phyloP scores from a whole-genome alignment of 352 stramenopile genomes.

The Globisporangium paddicum region DNA sequence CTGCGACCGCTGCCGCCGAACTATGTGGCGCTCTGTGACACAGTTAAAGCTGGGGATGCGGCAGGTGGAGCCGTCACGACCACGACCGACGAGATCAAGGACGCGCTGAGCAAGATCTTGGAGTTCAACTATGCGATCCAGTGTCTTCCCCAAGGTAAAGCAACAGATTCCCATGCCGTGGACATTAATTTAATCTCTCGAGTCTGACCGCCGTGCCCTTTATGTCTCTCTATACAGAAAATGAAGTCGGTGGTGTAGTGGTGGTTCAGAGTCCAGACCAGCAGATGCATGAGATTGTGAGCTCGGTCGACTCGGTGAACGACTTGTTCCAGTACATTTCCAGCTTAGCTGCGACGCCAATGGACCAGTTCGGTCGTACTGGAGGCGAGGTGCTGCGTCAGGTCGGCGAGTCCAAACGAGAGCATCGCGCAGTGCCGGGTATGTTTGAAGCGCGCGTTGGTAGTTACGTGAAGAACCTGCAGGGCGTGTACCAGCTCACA shows the following conservation, averaged over 20 bases:
- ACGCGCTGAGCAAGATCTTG: constrained; percentile 62
- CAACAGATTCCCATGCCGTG: not conserved
- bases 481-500: constrained; percentile 63
- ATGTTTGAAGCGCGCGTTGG: constrained; percentile 67
- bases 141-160: constrained; percentile 52
- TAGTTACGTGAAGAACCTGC: constrained; percentile 68
- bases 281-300: constrained; percentile 70
- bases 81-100: constrained; percentile 51
- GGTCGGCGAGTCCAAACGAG: constrained; percentile 14
- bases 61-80: constrained; percentile 18
- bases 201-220: not conserved
- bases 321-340: constrained; percentile 83
- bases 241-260: constrained; percentile 26
- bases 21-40: constrained; percentile 60
- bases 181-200: not conserved
- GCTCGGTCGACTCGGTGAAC: constrained; percentile 67
- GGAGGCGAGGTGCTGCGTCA: constrained; percentile 9
- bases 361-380: constrained; percentile 4
- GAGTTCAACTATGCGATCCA: constrained; percentile 52
- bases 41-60: constrained; percentile 45
- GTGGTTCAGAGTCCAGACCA: constrained; percentile 34
- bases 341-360: constrained; percentile 34
- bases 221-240: constrained; percentile 20
- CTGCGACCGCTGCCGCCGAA: constrained; percentile 25
- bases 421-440: constrained; percentile 15